These are phyloP conservation scores for Yarrowia sp. DNA, from an alignment of 805 yeast species.

Conservation along the genomic window DNA sequence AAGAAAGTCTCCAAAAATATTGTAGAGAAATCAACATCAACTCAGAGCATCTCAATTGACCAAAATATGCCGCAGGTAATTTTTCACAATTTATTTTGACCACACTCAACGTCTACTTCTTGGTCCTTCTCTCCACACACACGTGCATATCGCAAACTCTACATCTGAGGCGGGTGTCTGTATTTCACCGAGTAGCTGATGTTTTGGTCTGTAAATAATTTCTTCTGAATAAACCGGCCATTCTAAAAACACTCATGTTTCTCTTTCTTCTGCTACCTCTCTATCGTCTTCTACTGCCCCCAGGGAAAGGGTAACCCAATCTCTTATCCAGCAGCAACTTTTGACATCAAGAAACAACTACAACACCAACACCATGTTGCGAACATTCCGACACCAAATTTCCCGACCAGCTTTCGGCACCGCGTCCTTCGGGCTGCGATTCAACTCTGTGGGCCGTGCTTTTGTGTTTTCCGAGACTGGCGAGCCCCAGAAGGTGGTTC, in stretches of 20 bases:
- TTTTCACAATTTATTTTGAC: too few relatives aligned
- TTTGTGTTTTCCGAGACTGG: conserved; percentile 11
- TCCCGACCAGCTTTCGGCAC: background rate
- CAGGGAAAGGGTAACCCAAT: conserved; percentile 1
- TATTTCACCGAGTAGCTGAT: too few relatives aligned
- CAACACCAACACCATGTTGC: background rate
- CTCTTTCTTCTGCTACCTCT: background rate
- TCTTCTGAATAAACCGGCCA: too few relatives aligned
- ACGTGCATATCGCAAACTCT: too few relatives aligned
- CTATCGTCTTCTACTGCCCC: background rate
- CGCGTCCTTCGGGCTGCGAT: background rate
- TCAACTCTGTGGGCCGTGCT: conserved; percentile 4
- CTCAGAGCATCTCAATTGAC: too few relatives aligned
- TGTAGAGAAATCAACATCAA: too few relatives aligned
- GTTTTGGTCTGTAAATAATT: too few relatives aligned
- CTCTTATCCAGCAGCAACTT: background rate
- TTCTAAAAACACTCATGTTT: too few relatives aligned
- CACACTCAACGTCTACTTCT: too few relatives aligned
- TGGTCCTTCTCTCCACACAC: too few relatives aligned
- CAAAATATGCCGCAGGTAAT: too few relatives aligned
- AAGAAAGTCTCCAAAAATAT: background rate
- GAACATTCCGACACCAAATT: background rate
- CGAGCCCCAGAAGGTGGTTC: background rate
- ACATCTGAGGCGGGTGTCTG: too few relatives aligned
- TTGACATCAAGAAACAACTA: background rate